Conservation (phyloP, 257 asterid genomes). For the Solanum virginianum region DNA sequence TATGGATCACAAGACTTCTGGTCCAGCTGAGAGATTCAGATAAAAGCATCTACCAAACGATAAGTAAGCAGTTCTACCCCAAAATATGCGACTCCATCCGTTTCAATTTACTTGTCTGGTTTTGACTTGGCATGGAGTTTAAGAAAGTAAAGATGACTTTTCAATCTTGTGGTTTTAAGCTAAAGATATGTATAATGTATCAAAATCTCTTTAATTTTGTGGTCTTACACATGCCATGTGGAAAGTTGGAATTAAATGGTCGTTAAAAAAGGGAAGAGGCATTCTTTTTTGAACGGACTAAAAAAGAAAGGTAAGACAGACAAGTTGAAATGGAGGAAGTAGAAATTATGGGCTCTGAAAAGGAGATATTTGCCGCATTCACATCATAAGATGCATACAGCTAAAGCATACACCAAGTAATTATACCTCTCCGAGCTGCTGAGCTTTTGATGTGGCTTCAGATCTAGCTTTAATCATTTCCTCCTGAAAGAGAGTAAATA, state of each 20-base stretch:
- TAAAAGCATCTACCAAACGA: neutral
- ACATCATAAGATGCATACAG: neutral
- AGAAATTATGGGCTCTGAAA: neutral
- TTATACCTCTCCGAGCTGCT: conserved; percentile 62
- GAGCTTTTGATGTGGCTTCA: conserved; percentile 56
- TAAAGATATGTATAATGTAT: too few relatives aligned
- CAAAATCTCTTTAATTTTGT: too few relatives aligned
- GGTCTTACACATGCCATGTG: too few relatives aligned
- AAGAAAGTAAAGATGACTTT: too few relatives aligned
- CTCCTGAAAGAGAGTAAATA: conserved; percentile 35
- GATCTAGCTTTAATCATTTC: conserved; percentile 72
- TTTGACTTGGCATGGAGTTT: too few relatives aligned
- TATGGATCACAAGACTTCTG: neutral
- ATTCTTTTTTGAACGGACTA: neutral
- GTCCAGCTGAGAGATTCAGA: neutral
- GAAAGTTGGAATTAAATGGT: neutral
- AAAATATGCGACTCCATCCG: neutral
- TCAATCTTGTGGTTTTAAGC: too few relatives aligned
- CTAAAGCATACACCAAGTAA: neutral
- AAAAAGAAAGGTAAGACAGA: neutral
- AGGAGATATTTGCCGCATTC: neutral
- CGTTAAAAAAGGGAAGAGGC: neutral
- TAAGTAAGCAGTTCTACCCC: neutral
- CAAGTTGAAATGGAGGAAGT: neutral
- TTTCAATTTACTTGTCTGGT: too few relatives aligned